phyloP scores from a whole-genome alignment of 225 moss, liverwort and hornwort species.

The Asterella californica region DNA sequence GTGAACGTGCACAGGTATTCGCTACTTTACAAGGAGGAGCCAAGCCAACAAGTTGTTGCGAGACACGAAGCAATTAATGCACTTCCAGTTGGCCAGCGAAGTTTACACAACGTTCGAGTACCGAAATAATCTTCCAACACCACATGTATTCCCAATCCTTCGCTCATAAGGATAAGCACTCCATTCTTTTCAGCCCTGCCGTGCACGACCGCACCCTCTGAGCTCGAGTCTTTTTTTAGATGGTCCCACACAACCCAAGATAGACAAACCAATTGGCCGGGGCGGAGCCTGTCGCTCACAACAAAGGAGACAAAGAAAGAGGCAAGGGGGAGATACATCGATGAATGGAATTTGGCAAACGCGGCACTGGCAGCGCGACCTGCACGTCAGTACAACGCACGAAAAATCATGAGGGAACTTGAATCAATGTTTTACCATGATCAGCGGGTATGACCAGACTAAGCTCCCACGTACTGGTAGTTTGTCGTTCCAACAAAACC shows the following conservation, averaged over 20 bases:
- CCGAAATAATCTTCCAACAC: not conserved
- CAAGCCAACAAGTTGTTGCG: not conserved
- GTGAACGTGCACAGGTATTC: not conserved
- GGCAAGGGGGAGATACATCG: not conserved
- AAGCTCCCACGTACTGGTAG: slow-evolving; percentile 70
- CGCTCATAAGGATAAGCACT: not conserved
- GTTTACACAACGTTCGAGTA: not conserved
- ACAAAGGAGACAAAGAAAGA: too few species aligned
- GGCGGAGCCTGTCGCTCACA: not conserved
- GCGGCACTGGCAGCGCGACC: not conserved
- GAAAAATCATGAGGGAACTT: not conserved
- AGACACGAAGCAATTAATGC: not conserved
- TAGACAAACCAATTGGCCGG: not conserved
- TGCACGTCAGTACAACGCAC: not conserved
- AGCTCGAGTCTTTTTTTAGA: not conserved
- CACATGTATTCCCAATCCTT: not conserved
- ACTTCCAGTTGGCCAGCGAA: not conserved
- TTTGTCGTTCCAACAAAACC: slow-evolving; percentile 78
- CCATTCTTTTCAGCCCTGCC: not conserved
- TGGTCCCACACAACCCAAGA: slow-evolving; percentile 12
- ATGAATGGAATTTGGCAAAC: not conserved
- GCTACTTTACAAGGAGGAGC: not conserved
- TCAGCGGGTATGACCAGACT: slow-evolving; percentile 73
- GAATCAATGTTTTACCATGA: slow-evolving; percentile 43
- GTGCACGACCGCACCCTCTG: not conserved